phyloP scores from a whole-genome alignment of 2,329 filamentous ascomycete genomes.

The Pseudopithomyces chartarum region DNA sequence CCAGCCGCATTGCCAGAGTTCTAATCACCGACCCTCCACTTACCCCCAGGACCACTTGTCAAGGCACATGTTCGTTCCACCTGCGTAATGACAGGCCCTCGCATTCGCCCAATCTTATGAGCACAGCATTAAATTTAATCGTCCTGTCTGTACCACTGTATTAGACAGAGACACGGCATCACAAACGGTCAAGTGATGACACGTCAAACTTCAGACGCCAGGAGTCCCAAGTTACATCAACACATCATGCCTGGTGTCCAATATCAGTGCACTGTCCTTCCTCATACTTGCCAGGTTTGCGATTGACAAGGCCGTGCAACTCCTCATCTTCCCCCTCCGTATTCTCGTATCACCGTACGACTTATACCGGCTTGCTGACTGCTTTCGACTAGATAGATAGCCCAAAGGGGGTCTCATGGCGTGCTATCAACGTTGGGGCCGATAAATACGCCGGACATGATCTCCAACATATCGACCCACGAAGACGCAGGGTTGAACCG shows the following conservation, averaged over 20 bases:
- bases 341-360: not conserved
- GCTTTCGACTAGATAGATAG: not conserved
- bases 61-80: no score
- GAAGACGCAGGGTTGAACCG: no score
- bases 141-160: not conserved
- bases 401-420: not conserved
- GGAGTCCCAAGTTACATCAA: not conserved
- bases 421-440: not conserved
- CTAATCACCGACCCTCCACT: no score
- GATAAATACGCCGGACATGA: not conserved
- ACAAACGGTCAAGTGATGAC: constrained; percentile 6
- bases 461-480: not conserved
- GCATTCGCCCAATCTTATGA: not conserved
- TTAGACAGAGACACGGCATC: constrained; percentile 7
- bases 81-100: not conserved
- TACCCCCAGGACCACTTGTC: no score
- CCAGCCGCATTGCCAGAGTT: no score
- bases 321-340: not conserved
- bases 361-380: not conserved
- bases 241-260: not conserved
- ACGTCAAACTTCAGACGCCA: constrained; percentile 4
- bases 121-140: not conserved
- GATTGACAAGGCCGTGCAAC: constrained; percentile 3
- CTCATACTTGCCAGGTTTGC: not conserved
- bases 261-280: not conserved